Evolutionary conservation across 2,329 filamentous ascomycete genomes (phyloP).

Genomic region (Pseudogymnoascus sp.): DNA sequence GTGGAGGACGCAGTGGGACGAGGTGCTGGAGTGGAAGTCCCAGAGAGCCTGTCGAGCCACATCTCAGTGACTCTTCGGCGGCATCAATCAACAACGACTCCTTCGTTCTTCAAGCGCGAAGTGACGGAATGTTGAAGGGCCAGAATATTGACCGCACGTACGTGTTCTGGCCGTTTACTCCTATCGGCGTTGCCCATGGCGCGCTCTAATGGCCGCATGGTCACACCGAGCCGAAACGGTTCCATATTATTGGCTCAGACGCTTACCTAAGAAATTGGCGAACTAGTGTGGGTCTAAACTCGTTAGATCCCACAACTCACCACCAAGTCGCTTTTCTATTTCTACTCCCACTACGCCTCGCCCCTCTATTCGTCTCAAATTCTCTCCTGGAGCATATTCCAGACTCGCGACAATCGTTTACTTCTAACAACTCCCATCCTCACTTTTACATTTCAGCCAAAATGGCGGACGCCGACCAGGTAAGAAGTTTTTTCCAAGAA

Average conservation of each 20-base stretch:
- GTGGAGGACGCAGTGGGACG: slow-evolving; percentile 44
- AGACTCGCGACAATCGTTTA: neutral
- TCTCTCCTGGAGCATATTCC: slow-evolving; percentile 17
- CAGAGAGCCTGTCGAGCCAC: slow-evolving; percentile 85
- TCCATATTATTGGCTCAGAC: neutral
- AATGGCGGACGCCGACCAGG: slow-evolving; percentile 57
- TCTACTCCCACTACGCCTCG: slow-evolving; percentile 19
- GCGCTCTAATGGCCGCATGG: slow-evolving; percentile 1
- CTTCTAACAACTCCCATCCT: slow-evolving; percentile 20
- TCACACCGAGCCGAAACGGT: slow-evolving; percentile 2
- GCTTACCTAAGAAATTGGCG: slow-evolving; percentile 9
- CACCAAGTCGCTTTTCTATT: slow-evolving; percentile 22
- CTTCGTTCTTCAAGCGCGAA: slow-evolving; percentile 9
- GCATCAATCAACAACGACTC: slow-evolving; percentile 18
- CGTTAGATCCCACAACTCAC: slow-evolving; percentile 16
- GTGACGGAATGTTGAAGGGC: neutral
- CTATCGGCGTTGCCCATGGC: neutral
- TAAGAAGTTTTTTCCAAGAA: slow-evolving; percentile 35
- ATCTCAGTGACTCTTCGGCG: slow-evolving; percentile 37
- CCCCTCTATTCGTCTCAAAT: slow-evolving; percentile 19
- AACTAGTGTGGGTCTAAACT: slow-evolving; percentile 11
- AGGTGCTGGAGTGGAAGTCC: slow-evolving; percentile 49
- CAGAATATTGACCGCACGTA: neutral
- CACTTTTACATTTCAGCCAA: slow-evolving; percentile 33
- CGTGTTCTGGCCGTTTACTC: neutral